Percentiles rank a stretch among this genome's conserved stretches.
phyloP scores from a whole-genome alignment of 352 stramenopile species.

The Blastocystis sp. region DNA sequence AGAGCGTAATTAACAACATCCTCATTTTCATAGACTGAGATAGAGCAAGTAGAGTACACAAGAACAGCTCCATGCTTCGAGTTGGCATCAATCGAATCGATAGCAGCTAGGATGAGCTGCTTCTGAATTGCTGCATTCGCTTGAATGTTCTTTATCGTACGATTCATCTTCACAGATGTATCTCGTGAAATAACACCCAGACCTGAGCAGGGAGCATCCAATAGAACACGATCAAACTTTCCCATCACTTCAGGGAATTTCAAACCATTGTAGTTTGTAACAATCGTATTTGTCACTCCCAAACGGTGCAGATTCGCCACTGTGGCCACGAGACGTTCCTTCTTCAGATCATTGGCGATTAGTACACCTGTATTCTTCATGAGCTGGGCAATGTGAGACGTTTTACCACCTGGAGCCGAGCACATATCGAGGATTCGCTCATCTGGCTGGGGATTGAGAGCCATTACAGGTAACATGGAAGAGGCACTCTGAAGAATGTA shows the following conservation, averaged over 20 bases:
- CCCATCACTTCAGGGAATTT: constrained; percentile 85
- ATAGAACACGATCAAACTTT: constrained; percentile 91
- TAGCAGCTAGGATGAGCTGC: constrained; percentile 91
- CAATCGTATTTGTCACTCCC: constrained; percentile 91
- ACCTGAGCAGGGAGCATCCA: constrained; percentile 96
- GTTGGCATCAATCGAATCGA: constrained; percentile 91
- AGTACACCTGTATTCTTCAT: constrained; percentile 98
- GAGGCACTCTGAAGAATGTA: constrained; percentile 97
- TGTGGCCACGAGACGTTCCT: constrained; percentile 88
- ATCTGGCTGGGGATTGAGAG: constrained; percentile 86
- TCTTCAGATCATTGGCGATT: constrained; percentile 97
- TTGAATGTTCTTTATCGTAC: constrained; percentile 83
- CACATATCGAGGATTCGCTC: constrained; percentile 96
- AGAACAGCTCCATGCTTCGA: constrained; percentile 89
- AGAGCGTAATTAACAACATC: constrained; percentile 97
- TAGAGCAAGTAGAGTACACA: constrained; percentile 95
- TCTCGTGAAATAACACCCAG: constrained; percentile 93
- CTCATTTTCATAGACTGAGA: constrained; percentile 79
- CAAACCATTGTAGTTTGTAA: constrained; percentile 87
- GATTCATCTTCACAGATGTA: constrained; percentile 94
- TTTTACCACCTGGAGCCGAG: constrained; percentile 94
- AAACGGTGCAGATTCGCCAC: constrained; percentile 96
- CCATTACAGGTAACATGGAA: constrained; percentile 95
- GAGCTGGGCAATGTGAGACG: constrained; percentile 94
- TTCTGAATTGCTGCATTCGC: constrained; percentile 92